Evolutionary conservation across 2,329 filamentous ascomycete genomes (phyloP), one percentile per base, ranked within the genome.

Genomic region (Plenodomus lindquistii): DNA sequence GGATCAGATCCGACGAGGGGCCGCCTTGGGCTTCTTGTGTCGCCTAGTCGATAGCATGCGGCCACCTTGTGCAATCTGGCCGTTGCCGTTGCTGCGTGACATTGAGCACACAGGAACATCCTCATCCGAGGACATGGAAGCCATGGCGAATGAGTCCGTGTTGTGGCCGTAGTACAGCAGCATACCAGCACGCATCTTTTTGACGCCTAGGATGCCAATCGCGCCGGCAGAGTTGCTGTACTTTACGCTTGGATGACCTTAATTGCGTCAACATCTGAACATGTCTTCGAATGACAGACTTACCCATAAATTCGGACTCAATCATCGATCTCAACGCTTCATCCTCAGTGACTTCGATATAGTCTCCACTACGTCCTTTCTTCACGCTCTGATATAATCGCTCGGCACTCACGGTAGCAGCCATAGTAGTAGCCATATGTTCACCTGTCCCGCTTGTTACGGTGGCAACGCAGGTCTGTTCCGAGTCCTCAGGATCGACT

Each of bases 91-190:
- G 60, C 79, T 86, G 42, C 94, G 86, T 52, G 91, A 96, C 91
- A 99, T 97, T 48, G 93, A 88, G 59, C 88, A 94, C 27, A 84
- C 77, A 0, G 94, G 90, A 44, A 83, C 83, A 39, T 77, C 79
- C 57, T 97, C 92, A 20, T 84, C 81, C 1, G 87, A 88, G 31
- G 87, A 84, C 89, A 97, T 95, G 2, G 91, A 95, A 1, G 91
- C 91, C 44, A 99, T 75, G 5, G 92, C 91, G 65, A 88, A 87
- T 1, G 84, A 87, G 69, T 97, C 93, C 0, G 94, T 99, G 67
- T 97, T 99, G 78, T 99, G 94, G 1, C 88, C 92, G 75, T 96
- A 99, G 72, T 93, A 93, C 42, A 99, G 82, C 66, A 88, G 91
- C 56, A 90, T 85, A 1, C 91, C 91, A 18, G 83, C 79, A 11